Base-by-base conservation (phyloP, 179 eudicot genomes). In the Beta lomatogona region DNA sequence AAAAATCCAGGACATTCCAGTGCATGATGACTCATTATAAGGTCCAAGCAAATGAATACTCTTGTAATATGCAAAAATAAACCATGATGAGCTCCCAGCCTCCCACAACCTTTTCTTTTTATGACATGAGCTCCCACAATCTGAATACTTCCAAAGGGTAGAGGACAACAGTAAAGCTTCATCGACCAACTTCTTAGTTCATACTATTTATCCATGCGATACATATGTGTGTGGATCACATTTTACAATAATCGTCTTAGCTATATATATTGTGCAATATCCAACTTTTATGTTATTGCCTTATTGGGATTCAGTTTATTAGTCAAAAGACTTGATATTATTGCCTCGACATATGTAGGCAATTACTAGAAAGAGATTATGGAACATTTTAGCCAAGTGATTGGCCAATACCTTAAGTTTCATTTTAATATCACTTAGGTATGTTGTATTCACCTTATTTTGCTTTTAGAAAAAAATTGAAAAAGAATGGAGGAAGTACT, bases 1-100 rank as follows among this genome's bases (percentile, higher is more conserved):
- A 36, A 36, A 36, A 36, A 36, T 36, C 41, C 41, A 36, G 2
- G 41, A 36, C 41, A 36, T 36, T 36, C 11, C n/a, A 57, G 12
- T 11, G 31, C n/a, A 4, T 19, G 46, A 8, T 64, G 48, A 18
- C 9, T 11, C 54, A 48, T 4, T 9, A 22, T 45, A 60, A 12
- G 41, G 77, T 77, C 72, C 78, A 82, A 77, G 78, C 71, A 68
- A 71, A 77, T 63, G 19, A 72, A 65, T 64, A 73, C 74, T 65
- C 54, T 14, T 64, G 67, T 44, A 64, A 78, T 22, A 53, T 71
- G 13, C 48, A 45, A 45, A 41, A 80, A 63, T 82, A 48, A 82
- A 36, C 1, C 41, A 36, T 25, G 41, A 36, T 36, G 41, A 36
- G 41, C 41, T 36, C 41, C 41, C 41, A 36, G 41, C 41, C 41